Evolutionary conservation across 1,284 basidiomycete genomes (phyloP).

Genomic region (Fomitopsis pinicola): DNA sequence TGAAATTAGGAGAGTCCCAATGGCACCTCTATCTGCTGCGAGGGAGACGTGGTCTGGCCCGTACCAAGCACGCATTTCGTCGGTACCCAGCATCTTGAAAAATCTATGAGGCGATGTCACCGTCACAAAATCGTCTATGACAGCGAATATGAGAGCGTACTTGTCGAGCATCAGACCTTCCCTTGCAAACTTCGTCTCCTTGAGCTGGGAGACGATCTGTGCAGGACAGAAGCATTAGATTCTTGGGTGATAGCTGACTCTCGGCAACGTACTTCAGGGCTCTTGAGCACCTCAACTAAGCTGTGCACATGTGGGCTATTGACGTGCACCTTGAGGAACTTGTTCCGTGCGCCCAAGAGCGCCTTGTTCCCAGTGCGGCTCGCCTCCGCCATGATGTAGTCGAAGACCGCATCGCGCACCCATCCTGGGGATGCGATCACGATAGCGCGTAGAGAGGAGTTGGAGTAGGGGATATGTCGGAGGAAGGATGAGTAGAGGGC

Average conservation of each 20-base stretch:
- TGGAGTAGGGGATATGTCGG: conserved; percentile 84
- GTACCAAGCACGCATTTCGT: conserved; percentile 98
- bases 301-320: conserved; percentile 96
- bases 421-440: conserved; percentile 97
- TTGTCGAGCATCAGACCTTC: conserved; percentile 91
- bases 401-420: conserved; percentile 87
- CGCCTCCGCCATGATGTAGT: conserved; percentile 84
- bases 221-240: background rate
- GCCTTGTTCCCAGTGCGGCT: conserved; percentile 80
- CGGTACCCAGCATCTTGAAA: conserved; percentile 92
- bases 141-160: conserved; percentile 35
- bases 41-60: conserved; percentile 92
- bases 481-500: conserved; percentile 85
- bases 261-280: conserved; percentile 69
- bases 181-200: conserved; percentile 96
- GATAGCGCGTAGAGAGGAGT: conserved; percentile 76
- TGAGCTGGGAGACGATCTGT: conserved; percentile 72
- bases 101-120: conserved; percentile 51
- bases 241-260: too few species aligned
- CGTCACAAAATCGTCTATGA: background rate
- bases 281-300: conserved; percentile 90
- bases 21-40: conserved; percentile 90
- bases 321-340: conserved; percentile 89
- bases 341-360: conserved; percentile 71
- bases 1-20: conserved; percentile 93